Percentiles rank a stretch among this genome's conserved stretches.
These are phyloP conservation scores for Hylodesmum podocarpum DNA, from an alignment of 306 rosid genomes.

Conservation along the genomic window DNA sequence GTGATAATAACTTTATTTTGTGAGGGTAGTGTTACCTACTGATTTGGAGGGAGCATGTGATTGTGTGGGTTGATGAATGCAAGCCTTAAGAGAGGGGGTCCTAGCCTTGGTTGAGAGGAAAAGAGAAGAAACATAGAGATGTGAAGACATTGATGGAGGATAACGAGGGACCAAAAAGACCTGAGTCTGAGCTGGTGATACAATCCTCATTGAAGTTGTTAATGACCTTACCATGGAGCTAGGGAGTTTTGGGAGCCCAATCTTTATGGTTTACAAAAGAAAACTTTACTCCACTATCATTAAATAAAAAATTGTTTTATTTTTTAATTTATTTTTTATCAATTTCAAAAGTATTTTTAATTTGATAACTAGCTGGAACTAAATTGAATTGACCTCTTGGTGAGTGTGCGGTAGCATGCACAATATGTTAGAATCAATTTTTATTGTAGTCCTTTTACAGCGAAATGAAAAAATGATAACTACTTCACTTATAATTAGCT, in stretches of 20 bases:
- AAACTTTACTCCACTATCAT: background rate
- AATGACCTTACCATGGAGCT: background rate
- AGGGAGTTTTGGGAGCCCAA: too few species aligned
- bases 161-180: background rate
- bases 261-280: background rate
- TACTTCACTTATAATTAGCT: too few species aligned
- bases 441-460: too few species aligned
- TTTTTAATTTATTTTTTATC: background rate
- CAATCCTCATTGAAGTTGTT: constrained; percentile 10
- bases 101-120: constrained; percentile 10
- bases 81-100: background rate
- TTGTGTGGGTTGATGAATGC: background rate
- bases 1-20: background rate
- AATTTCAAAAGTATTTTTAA: background rate
- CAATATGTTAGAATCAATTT: too few species aligned
- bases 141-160: background rate
- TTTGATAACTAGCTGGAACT: too few species aligned
- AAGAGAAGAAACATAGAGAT: background rate
- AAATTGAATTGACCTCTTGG: too few species aligned
- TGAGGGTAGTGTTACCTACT: constrained; percentile 3
- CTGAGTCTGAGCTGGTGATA: background rate
- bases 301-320: background rate
- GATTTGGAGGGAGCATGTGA: background rate
- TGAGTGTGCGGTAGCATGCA: too few species aligned
- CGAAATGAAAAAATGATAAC: too few species aligned